Percentiles rank a stretch among this genome's conserved stretches.
phyloP scores from a whole-genome alignment of 225 moss, liverwort and hornwort species.

The Physcomitrium patens region DNA sequence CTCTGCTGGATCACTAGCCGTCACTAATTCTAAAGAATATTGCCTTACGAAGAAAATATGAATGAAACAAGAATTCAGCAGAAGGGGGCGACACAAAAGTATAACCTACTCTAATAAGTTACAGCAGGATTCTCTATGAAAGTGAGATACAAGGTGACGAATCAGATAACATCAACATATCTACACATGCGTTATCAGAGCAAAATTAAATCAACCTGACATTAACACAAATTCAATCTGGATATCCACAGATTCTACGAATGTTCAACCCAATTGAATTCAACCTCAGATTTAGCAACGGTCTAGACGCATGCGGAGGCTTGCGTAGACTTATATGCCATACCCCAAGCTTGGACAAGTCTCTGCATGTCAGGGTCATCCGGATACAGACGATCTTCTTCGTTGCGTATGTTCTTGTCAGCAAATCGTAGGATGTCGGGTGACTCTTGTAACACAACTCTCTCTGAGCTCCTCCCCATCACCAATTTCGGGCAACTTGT shows the following conservation, averaged over 20 bases:
- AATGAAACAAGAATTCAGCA: background rate
- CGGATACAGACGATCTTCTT: constrained; percentile 83
- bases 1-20: background rate
- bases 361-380: constrained; percentile 63
- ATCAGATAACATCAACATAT: background rate
- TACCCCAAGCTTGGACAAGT: constrained; percentile 88
- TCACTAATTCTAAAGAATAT: background rate
- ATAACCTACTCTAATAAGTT: background rate
- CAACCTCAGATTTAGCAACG: constrained; percentile 16
- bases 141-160: background rate
- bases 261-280: constrained; percentile 14
- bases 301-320: constrained; percentile 22
- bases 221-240: background rate
- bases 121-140: background rate
- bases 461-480: constrained; percentile 55
- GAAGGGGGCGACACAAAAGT: background rate
- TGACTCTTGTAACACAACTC: constrained; percentile 84
- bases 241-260: background rate
- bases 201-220: constrained; percentile 10
- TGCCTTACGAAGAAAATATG: background rate
- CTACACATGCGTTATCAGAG: background rate
- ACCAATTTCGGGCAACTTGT: constrained; percentile 96
- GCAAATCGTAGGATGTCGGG: constrained; percentile 81
- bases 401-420: constrained; percentile 80
- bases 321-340: constrained; percentile 22